Base-by-base conservation (phyloP, 306 rosid genomes). In the Begonia peltatifolia region DNA sequence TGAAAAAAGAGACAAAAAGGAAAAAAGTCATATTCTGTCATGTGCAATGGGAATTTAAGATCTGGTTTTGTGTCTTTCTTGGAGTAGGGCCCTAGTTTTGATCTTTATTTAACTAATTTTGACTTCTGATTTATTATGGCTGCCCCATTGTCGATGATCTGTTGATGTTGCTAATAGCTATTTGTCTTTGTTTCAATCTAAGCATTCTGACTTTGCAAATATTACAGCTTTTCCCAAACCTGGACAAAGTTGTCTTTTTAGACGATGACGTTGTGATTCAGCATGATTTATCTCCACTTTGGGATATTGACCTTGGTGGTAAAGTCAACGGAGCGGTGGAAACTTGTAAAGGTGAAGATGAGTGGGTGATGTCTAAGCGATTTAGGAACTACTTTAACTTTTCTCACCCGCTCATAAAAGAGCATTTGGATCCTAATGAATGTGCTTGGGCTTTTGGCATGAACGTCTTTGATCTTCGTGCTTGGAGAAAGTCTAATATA, bases 381-480 rank as follows among this genome's bases (percentile, higher is more conserved):
- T 92, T 86, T 69, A 76, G 79, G 78, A 86, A 86, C 70, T 92
- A 92, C 74, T 92, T 92, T 69, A 92, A 92, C 64, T 92, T 92
- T 74, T 81, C 99, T 30, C 95, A 92, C 63, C 99, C 99, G 43
- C 75, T 76, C 43, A 60, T 92, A 61, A 63, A 72, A 52, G 59
- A 71, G 59, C 58, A 78, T 75, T 77, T 92, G 75, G 77, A 92
- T 64, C 96, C 99, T 60, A 82, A 86, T 42, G 94, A 92, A 63
- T 92, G 99, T 71, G 99, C 96, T 14, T 92, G 99, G 99, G 99
- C 99, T 59, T 92, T 85, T 59, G 94, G 96, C 68, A 86, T 92
- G 99, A 92, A 92, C 72, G 9, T 92, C 42, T 92, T 92, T 68
- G 96, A 92, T 79, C 75, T 92, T 53, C 83, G 63, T 49, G 68